Base-by-base conservation (phyloP, 495 filamentous ascomycete genomes). In the Daldinia loculata region DNA sequence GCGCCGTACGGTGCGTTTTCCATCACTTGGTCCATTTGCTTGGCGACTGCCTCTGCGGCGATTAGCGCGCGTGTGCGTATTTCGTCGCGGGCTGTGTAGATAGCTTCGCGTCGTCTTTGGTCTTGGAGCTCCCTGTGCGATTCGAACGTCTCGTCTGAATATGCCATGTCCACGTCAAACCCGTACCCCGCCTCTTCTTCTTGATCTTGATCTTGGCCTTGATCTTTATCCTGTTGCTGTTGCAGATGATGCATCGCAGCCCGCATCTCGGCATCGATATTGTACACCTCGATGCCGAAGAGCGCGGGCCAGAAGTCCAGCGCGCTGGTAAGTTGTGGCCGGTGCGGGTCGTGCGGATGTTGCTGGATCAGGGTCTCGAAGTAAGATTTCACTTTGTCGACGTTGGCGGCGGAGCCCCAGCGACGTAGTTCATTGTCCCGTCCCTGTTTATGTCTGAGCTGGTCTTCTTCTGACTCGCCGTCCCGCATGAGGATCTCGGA, bases 21-120 rank as follows among this genome's bases (percentile, higher is more conserved):
- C 71, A 93, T 81, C 7, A 91, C 69, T 32, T 85, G 80, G 74
- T 92, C 90, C 80, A 96, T 87, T 7, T 88, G 83, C 0, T 80
- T 75, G 34, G 87, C 85, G 61, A 96, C 84, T 29, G 86, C 84
- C 51, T 50, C 59, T 58, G 81, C 78, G 14, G 63, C 74, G 1
- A 9, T 66, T 39, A 78, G 70, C 9, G 80, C 74, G 26, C 53
- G 69, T 0, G 55, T 6, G 14, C 80, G 71, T 1, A 83, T 43
- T 32, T 60, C 68, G 48, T 76, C 74, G 41, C 45, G 55, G 15
- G 61, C 68, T 48, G 60, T 63, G 53, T 51, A 38, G 26, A 22
- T 52, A 27, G 15, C 56, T n/a, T 24, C 27, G 2, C 39, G 24
- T n/a, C 56, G 1, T 80, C 71, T 51, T 76, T 75, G 17, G 15